A percentile compares a stretch with the other conserved stretches of the same genome.
Conservation (phyloP, 768 basidiomycete species). For the Rhodotorula sphaerocarpa region DNA sequence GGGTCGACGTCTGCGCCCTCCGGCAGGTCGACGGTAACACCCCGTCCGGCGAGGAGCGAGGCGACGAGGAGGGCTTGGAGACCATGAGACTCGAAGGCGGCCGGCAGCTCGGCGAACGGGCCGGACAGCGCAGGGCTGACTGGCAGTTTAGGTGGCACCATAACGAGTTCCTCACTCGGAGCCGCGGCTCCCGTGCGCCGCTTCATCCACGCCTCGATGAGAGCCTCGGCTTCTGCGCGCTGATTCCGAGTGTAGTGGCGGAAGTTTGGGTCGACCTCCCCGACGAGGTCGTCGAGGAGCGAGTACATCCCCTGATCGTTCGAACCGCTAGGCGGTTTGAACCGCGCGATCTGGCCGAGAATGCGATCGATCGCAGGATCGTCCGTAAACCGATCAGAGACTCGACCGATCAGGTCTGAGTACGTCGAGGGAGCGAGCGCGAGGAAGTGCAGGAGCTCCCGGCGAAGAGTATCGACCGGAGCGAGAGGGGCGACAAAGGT, state of each 20-base stretch:
- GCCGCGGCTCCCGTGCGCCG: constrained; percentile 41
- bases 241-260: constrained; percentile 91
- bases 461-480: constrained; percentile 57
- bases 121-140: constrained; percentile 50
- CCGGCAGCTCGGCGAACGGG: constrained; percentile 60
- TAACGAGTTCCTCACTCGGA: constrained; percentile 51
- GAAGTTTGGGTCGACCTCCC: constrained; percentile 90
- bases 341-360: constrained; percentile 67
- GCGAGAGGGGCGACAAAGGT: constrained; percentile 64
- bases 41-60: constrained; percentile 55
- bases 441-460: constrained; percentile 84
- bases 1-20: neutral
- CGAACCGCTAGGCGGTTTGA: constrained; percentile 61
- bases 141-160: constrained; percentile 63
- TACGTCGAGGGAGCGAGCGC: constrained; percentile 79
- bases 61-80: constrained; percentile 58
- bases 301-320: constrained; percentile 80
- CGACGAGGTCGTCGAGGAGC: constrained; percentile 69
- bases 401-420: constrained; percentile 80
- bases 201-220: constrained; percentile 59
- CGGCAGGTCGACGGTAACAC: neutral
- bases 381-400: constrained; percentile 81
- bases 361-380: constrained; percentile 72
- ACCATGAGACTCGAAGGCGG: no score
- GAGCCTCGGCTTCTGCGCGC: constrained; percentile 77